Percentiles rank a stretch among this genome's conserved stretches.
These are phyloP conservation scores for Globisporangium apiculatum DNA, from an alignment of 352 stramenopile species.

Conservation along the genomic window DNA sequence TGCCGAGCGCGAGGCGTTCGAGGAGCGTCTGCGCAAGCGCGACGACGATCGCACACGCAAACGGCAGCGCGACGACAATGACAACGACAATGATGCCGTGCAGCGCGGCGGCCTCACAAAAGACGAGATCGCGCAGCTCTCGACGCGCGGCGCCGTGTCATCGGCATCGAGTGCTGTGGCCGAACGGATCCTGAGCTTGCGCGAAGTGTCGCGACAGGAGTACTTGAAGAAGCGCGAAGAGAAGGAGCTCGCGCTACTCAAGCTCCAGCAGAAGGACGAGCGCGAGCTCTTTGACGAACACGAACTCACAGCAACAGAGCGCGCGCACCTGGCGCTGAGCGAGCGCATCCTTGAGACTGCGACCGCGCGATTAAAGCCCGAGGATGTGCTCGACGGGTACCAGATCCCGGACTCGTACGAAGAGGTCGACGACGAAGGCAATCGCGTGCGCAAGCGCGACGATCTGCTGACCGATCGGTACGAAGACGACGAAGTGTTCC, in stretches of 20 bases:
- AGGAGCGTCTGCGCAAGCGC: slow-evolving; percentile 61
- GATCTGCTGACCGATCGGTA: slow-evolving; percentile 93
- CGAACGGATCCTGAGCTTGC: slow-evolving; percentile 67
- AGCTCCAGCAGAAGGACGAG: slow-evolving; percentile 78
- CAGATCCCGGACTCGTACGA: slow-evolving; percentile 96
- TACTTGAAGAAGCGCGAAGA: slow-evolving; percentile 98
- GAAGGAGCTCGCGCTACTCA: slow-evolving; percentile 93
- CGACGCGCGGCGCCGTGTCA: slow-evolving; percentile 63
- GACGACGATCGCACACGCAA: slow-evolving; percentile 74
- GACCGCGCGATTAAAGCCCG: slow-evolving; percentile 40
- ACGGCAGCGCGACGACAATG: slow-evolving; percentile 30
- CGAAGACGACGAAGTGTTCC: slow-evolving; percentile 87
- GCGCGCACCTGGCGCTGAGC: slow-evolving; percentile 78
- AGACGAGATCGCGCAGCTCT: slow-evolving; percentile 81
- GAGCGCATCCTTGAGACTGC: slow-evolving; percentile 89
- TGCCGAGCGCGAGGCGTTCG: slow-evolving; percentile 78
- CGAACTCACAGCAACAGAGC: slow-evolving; percentile 72
- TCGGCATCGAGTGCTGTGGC: slow-evolving; percentile 24
- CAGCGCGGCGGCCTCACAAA: slow-evolving; percentile 35
- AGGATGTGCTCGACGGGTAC: slow-evolving; percentile 81
- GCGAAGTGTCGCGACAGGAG: slow-evolving; percentile 90
- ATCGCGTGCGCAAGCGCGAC: slow-evolving; percentile 87
- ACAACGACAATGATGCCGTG: slow-evolving; percentile 12
- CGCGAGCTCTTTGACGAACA: slow-evolving; percentile 75
- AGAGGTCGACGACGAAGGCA: slow-evolving; percentile 86